Evolutionary conservation across 345 rosid genomes (phyloP), one percentile per base, ranked within the genome.

Genomic region (Citrus trifoliata): DNA sequence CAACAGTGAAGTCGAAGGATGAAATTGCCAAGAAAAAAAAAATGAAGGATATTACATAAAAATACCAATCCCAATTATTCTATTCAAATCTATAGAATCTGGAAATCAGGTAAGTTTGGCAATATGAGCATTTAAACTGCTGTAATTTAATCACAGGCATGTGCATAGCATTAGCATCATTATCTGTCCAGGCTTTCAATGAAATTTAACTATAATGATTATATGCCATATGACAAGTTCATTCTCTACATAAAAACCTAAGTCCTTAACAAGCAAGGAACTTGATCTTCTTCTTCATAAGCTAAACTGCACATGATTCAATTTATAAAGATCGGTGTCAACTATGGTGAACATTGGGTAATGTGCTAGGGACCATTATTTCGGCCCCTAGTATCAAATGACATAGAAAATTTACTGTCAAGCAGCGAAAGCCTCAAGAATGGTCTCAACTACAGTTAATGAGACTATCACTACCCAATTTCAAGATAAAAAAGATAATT

Each of bases 71-170:
- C 48, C 7, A 24, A 33, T 30, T 30, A 32, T n/a, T 66, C 72
- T 18, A 16, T 37, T 56, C 35, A 33, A 66, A 76, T 66, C 33
- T 51, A 27, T 25, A 7, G 6, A 56, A 40, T 21, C 32, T 64
- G 58, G 42, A 24, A 55, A 67, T 53, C 19, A 37, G 28, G 32
- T 8, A 67, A 66, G 63, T 48, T 27, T 27, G 33, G 58, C 42
- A 37, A 75, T 13, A 53, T 33, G 28, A 76, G n/a, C 72, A 76
- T 66, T 65, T 55, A 67, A 74, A 62, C 60, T 38, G 59, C 12
- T 67, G 18, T 24, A 67, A 38, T 16, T 18, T 71, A 76, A 76
- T 37, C 37, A 10, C 30, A 32, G 40, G 12, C 35, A 73, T 0
- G 10, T 35, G 18, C 2, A 51, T 48, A 28, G 30, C 22, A 70